phyloP scores from a whole-genome alignment of 2,329 filamentous ascomycete species.

The Fusarium falciforme region DNA sequence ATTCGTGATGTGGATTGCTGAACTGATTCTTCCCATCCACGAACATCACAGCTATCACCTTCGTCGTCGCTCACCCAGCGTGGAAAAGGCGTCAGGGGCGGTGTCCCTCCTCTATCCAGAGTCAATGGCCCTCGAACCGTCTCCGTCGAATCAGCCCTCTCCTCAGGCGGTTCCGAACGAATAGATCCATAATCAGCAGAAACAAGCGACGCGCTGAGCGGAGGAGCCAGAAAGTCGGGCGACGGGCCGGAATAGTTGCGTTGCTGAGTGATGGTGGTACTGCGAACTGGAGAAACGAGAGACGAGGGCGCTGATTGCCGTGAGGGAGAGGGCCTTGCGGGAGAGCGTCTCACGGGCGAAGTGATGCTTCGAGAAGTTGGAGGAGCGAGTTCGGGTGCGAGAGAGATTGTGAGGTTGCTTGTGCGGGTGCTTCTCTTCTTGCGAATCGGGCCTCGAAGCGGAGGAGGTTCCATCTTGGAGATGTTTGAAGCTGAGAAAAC shows the following conservation, averaged over 20 bases:
- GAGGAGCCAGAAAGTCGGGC: neutral
- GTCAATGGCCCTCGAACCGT: slow-evolving; percentile 31
- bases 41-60: slow-evolving; percentile 26
- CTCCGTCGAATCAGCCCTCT: slow-evolving; percentile 28
- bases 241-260: slow-evolving; percentile 8
- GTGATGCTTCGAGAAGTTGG: slow-evolving; percentile 18
- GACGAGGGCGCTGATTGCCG: slow-evolving; percentile 11
- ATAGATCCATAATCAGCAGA: slow-evolving; percentile 25
- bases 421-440: slow-evolving; percentile 28
- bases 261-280: slow-evolving; percentile 5
- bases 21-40: slow-evolving; percentile 17
- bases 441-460: slow-evolving; percentile 16
- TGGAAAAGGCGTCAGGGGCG: slow-evolving; percentile 45
- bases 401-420: slow-evolving; percentile 22
- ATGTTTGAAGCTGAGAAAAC: neutral
- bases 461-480: slow-evolving; percentile 22
- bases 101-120: slow-evolving; percentile 12
- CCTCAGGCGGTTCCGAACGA: neutral
- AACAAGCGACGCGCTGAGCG: slow-evolving; percentile 7
- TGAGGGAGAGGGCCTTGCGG: neutral
- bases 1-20: neutral
- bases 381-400: slow-evolving; percentile 20
- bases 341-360: slow-evolving; percentile 10
- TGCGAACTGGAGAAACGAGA: slow-evolving; percentile 22
- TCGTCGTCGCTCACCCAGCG: slow-evolving; percentile 37